A percentile compares a stretch with the other conserved stretches of the same genome.
These are phyloP conservation scores for Asclepias syriaca DNA, from an alignment of 257 asterid species.

Conservation along the genomic window DNA sequence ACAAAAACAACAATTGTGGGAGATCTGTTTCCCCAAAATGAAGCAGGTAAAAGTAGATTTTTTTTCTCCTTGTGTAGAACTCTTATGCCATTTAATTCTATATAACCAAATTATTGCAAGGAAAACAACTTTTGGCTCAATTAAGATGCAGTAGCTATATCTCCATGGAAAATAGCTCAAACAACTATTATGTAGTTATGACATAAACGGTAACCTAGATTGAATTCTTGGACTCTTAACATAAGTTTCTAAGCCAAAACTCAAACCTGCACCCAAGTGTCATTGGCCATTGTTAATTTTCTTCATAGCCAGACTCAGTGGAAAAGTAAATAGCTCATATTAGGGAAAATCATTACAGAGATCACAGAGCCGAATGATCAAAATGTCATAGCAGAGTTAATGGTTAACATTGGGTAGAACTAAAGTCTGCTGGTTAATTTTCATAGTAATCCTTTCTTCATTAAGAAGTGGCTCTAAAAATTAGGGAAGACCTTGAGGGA, in stretches of 20 bases:
- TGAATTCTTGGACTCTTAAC: too few relatives aligned
- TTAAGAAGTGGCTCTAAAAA: slow-evolving; percentile 3
- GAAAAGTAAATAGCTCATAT: background rate
- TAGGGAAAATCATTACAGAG: background rate
- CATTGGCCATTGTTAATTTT: too few relatives aligned
- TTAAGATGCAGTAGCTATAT: background rate
- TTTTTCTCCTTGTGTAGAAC: background rate
- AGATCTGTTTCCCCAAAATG: background rate
- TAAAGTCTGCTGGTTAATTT: background rate
- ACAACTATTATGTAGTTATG: background rate
- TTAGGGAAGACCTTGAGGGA: background rate
- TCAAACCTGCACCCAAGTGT: too few relatives aligned
- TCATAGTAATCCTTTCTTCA: background rate
- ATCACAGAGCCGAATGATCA: background rate
- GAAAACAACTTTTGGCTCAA: background rate
- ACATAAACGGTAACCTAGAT: too few relatives aligned
- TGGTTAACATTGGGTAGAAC: background rate
- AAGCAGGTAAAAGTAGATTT: background rate
- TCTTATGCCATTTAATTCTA: background rate
- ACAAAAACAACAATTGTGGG: background rate
- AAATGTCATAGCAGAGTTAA: background rate
- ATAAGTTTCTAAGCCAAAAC: too few relatives aligned
- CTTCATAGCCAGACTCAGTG: background rate
- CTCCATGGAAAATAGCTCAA: background rate
- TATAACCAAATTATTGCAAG: background rate